A percentile compares a stretch with the other conserved stretches of the same genome.
phyloP scores from a whole-genome alignment of 148 eudicot species.

The Rhododendron ferrugineum region DNA sequence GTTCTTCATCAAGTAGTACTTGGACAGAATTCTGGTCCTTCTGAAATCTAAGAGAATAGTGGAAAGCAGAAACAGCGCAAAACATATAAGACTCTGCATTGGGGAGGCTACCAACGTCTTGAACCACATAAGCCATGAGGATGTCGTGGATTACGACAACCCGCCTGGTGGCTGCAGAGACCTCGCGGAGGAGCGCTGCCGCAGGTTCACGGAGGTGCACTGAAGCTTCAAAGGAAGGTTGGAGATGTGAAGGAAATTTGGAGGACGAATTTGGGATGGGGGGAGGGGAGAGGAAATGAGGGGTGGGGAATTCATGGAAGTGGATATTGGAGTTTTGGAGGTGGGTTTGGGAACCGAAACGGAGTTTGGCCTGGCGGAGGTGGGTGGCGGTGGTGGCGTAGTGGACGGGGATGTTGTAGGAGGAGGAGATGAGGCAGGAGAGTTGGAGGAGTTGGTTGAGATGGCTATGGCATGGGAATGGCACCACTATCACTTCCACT shows the following conservation, averaged over 20 bases:
- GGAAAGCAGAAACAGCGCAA: background rate
- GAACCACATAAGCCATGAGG: constrained; percentile 13
- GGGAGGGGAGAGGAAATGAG: background rate
- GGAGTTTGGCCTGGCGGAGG: constrained; percentile 20
- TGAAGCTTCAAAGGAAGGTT: background rate
- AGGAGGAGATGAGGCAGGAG: constrained; percentile 20
- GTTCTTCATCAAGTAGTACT: too few relatives aligned
- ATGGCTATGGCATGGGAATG: constrained; percentile 37
- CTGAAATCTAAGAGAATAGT: too few relatives aligned
- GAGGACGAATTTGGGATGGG: background rate
- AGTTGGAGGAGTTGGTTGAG: constrained; percentile 34
- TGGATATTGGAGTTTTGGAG: background rate
- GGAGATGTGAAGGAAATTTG: constrained; percentile 9
- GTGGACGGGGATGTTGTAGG: constrained; percentile 25
- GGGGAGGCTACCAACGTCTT: constrained; percentile 9
- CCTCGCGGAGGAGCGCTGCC: background rate
- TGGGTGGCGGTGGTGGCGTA: constrained; percentile 11
- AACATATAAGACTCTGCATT: background rate
- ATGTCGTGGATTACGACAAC: constrained; percentile 4
- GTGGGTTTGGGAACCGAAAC: constrained; percentile 9
- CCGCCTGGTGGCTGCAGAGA: background rate
- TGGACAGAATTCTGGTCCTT: too few relatives aligned
- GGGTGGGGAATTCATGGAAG: constrained; percentile 6
- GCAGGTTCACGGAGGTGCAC: background rate
- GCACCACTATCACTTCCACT: constrained; percentile 25